Evolutionary conservation across 805 yeast species (phyloP).

Genomic region (Monosporozyma solicola): DNA sequence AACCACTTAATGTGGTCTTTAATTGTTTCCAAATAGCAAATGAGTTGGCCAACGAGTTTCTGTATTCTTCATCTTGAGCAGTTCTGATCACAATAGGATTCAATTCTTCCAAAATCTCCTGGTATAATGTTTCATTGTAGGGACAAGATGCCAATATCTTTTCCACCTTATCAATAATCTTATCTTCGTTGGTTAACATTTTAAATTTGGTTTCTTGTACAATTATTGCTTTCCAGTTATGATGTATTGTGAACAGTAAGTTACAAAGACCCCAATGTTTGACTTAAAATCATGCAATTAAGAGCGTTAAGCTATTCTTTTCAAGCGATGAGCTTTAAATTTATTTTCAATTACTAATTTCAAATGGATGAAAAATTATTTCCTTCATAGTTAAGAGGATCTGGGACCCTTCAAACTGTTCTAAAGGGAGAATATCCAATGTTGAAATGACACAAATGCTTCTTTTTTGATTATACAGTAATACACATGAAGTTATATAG

Average conservation of each 20-base stretch:
- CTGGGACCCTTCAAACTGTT: not conserved
- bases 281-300: not conserved
- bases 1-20: conserved; percentile 8
- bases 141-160: conserved; percentile 7
- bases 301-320: not conserved
- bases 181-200: conserved; percentile 5
- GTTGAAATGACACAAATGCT: not conserved
- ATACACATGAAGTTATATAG: not conserved
- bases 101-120: conserved; percentile 5
- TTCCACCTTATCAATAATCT: conserved; percentile 4
- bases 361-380: not conserved
- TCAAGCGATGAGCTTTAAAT: not conserved
- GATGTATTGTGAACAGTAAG: not conserved
- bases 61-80: conserved; percentile 21
- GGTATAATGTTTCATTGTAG: conserved; percentile 4
- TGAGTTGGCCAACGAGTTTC: conserved; percentile 20
- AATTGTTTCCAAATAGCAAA: conserved; percentile 23
- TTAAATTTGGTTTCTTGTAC: not conserved
- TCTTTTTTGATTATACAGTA: not conserved
- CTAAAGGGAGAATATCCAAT: not conserved
- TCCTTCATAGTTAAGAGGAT: not conserved
- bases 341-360: not conserved
- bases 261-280: not conserved
- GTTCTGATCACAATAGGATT: conserved; percentile 19
- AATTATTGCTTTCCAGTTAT: too few relatives aligned